Evolutionary conservation across 257 asterid genomes (phyloP).

Genomic region (Solanum chaucha): DNA sequence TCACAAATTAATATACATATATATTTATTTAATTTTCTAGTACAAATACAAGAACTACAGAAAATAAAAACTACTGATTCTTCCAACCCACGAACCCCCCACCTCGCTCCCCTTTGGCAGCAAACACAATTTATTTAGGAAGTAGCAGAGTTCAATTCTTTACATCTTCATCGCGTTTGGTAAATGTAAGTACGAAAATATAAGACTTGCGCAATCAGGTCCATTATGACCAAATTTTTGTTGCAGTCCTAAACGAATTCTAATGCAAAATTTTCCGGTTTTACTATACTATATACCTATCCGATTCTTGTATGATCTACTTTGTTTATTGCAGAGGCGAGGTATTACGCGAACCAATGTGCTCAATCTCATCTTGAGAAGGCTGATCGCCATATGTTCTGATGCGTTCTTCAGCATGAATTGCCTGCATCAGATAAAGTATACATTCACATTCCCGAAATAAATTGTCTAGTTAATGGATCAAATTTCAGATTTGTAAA

Average conservation of each 20-base stretch:
- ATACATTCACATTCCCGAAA: not conserved
- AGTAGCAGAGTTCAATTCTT: not conserved
- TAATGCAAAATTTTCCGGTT: not conserved
- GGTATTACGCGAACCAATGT: constrained; percentile 1
- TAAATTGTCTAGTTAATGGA: not conserved
- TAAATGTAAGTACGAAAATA: not conserved
- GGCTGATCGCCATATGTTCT: constrained; percentile 13
- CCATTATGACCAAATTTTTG: not conserved
- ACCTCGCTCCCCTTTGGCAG: not conserved
- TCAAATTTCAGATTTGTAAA: not conserved
- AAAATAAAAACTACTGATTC: not conserved
- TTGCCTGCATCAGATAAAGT: constrained; percentile 34
- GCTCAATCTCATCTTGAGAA: constrained; percentile 19
- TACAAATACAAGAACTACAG: not conserved
- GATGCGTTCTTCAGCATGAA: constrained; percentile 45
- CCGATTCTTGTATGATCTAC: not conserved
- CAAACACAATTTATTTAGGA: not conserved
- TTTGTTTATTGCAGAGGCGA: not conserved
- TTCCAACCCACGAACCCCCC: not conserved
- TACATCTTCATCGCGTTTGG: not conserved
- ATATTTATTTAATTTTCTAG: too few relatives aligned
- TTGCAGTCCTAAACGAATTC: not conserved
- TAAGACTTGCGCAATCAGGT: not conserved
- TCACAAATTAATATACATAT: too few relatives aligned
- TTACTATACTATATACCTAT: not conserved